These are phyloP conservation scores for Xylaria sp. DNA, from an alignment of 2,329 filamentous ascomycete genomes.

Conservation along the genomic window DNA sequence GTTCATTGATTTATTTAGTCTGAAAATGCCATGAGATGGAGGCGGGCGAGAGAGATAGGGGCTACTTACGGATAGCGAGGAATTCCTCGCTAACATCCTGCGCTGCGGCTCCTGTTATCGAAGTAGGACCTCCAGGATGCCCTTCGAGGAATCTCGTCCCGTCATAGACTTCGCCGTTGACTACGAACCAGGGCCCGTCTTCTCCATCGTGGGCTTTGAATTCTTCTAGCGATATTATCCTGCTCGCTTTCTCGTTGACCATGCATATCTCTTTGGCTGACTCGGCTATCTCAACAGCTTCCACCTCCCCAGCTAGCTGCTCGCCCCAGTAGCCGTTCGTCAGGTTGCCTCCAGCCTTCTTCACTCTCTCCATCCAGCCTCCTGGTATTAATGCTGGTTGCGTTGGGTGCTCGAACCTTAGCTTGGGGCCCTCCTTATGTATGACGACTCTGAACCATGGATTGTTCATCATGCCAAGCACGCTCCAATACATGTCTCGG, in stretches of 20 bases:
- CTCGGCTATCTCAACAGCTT: constrained; percentile 51
- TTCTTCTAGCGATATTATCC: constrained; percentile 72
- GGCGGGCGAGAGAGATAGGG: constrained; percentile 28
- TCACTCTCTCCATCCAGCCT: constrained; percentile 94
- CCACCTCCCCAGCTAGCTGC: constrained; percentile 59
- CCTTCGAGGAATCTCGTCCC: constrained; percentile 79
- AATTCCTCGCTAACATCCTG: constrained; percentile 88
- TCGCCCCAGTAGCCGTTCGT: constrained; percentile 87
- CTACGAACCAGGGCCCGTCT: constrained; percentile 80
- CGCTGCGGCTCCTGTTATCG: constrained; percentile 82
- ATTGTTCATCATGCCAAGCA: constrained; percentile 98
- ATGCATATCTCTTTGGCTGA: constrained; percentile 73
- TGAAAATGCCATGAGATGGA: not conserved
- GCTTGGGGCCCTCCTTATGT: constrained; percentile 64
- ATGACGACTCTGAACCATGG: constrained; percentile 88
- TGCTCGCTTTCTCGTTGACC: constrained; percentile 70
- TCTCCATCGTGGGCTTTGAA: constrained; percentile 70
- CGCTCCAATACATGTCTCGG: constrained; percentile 94
- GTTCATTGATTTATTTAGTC: constrained; percentile 14
- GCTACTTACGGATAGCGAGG: constrained; percentile 80
- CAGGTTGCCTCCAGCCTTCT: constrained; percentile 80
- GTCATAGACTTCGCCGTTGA: constrained; percentile 88
- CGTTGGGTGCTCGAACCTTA: constrained; percentile 89
- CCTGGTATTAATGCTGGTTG: constrained; percentile 77
- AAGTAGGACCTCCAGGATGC: constrained; percentile 85